Conservation (phyloP, 1,139 yeast genomes). For the Debaryomyces coudertii region DNA sequence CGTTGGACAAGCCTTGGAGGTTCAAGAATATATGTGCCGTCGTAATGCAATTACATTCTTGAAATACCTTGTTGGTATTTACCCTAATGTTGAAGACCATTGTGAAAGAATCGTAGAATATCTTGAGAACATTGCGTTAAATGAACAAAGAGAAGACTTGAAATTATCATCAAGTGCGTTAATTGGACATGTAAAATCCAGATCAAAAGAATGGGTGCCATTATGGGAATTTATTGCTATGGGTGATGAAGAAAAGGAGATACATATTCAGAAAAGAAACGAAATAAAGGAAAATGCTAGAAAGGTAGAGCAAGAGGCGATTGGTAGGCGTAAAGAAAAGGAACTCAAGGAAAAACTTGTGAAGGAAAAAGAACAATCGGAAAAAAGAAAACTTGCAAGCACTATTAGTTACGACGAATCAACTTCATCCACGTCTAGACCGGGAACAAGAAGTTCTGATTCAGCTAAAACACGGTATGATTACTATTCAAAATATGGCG, state of each 20-base stretch:
- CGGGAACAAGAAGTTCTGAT: slow-evolving; percentile 23
- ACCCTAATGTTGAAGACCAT: slow-evolving; percentile 72
- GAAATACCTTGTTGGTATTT: slow-evolving; percentile 65
- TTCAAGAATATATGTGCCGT: slow-evolving; percentile 75
- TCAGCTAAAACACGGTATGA: slow-evolving; percentile 31
- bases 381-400: slow-evolving; percentile 15
- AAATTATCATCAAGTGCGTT: slow-evolving; percentile 79
- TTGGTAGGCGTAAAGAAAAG: slow-evolving; percentile 22
- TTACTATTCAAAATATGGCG: slow-evolving; percentile 34
- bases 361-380: slow-evolving; percentile 18
- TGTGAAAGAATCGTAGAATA: slow-evolving; percentile 56
- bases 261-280: slow-evolving; percentile 27
- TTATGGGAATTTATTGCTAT: slow-evolving; percentile 59
- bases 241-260: slow-evolving; percentile 34
- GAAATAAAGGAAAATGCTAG: slow-evolving; percentile 20
- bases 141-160: slow-evolving; percentile 78
- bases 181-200: slow-evolving; percentile 68
- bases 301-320: slow-evolving; percentile 24
- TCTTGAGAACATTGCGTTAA: slow-evolving; percentile 50
- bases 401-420: slow-evolving; percentile 27
- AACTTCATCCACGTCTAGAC: slow-evolving; percentile 21
- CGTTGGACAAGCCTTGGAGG: slow-evolving; percentile 51
- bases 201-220: slow-evolving; percentile 58
- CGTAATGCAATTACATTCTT: slow-evolving; percentile 80
- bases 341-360: slow-evolving; percentile 19